Percentiles rank a stretch among this genome's conserved stretches.
Evolutionary conservation across 2,329 filamentous ascomycete species (phyloP).

Genomic region (Aspergillus sp.): DNA sequence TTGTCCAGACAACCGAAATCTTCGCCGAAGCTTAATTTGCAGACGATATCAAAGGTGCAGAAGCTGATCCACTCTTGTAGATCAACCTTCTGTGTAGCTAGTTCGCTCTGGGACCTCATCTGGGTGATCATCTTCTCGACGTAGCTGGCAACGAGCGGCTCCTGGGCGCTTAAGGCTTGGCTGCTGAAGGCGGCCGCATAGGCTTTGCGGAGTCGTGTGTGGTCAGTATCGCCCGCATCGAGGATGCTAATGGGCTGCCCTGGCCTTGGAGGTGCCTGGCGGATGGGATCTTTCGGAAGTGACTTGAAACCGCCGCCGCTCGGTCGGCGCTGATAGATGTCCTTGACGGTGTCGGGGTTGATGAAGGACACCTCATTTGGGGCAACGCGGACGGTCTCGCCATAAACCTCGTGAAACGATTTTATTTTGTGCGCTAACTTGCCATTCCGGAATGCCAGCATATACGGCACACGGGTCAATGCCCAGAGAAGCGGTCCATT

Average conservation of each 20-base stretch:
- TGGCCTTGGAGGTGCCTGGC: slow-evolving; percentile 21
- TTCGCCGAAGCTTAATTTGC: slow-evolving; percentile 44
- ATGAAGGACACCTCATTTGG: slow-evolving; percentile 49
- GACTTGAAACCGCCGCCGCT: neutral
- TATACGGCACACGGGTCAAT: slow-evolving; percentile 37
- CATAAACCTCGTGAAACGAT: slow-evolving; percentile 30
- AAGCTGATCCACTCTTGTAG: slow-evolving; percentile 40
- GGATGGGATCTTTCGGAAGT: slow-evolving; percentile 1
- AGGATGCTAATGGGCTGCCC: slow-evolving; percentile 6
- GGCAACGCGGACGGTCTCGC: slow-evolving; percentile 44
- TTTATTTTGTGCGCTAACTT: slow-evolving; percentile 36
- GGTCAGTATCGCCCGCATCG: slow-evolving; percentile 32
- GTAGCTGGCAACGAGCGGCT: slow-evolving; percentile 41
- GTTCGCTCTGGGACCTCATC: neutral
- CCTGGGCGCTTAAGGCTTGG: slow-evolving; percentile 45
- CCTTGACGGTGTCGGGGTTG: slow-evolving; percentile 45
- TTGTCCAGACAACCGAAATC: slow-evolving; percentile 44
- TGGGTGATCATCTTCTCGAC: slow-evolving; percentile 30
- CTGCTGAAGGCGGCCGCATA: slow-evolving; percentile 47
- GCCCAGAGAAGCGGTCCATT: slow-evolving; percentile 44
- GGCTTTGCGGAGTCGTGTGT: slow-evolving; percentile 38
- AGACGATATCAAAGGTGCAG: slow-evolving; percentile 45
- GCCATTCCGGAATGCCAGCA: slow-evolving; percentile 29
- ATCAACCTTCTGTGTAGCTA: slow-evolving; percentile 18
- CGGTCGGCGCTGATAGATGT: slow-evolving; percentile 39